These are phyloP conservation scores for Volutella citrinella DNA, from an alignment of 2,329 filamentous ascomycete genomes.

Conservation along the genomic window DNA sequence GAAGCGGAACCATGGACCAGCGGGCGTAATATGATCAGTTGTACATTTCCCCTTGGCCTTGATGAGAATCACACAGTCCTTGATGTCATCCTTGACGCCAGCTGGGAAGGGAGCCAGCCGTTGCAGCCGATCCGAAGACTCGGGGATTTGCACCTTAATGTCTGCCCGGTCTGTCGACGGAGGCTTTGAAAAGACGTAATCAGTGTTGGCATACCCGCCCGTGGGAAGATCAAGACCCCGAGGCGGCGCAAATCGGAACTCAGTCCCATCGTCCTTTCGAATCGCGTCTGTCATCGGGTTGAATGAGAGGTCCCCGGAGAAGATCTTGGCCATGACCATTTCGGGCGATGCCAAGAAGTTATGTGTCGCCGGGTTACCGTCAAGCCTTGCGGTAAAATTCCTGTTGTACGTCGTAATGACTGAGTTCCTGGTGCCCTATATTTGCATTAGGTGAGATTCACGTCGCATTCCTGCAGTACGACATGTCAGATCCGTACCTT, in stretches of 20 bases:
- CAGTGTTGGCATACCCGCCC: slow-evolving; percentile 19
- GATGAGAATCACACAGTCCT: too few relatives aligned
- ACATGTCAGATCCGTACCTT: too few relatives aligned
- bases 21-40: slow-evolving; percentile 4
- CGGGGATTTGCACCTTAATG: too few relatives aligned
- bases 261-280: neutral
- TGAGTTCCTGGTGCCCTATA: slow-evolving; percentile 28
- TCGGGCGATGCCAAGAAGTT: slow-evolving; percentile 48
- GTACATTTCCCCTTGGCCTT: slow-evolving; percentile 6
- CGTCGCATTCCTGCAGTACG: too few relatives aligned
- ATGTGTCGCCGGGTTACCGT: slow-evolving; percentile 41
- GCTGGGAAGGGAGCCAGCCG: slow-evolving; percentile 26
- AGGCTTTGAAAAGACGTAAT: slow-evolving; percentile 20
- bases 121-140: slow-evolving; percentile 32
- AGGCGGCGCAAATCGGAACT: too few relatives aligned
- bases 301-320: slow-evolving; percentile 35
- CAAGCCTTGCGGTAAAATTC: slow-evolving; percentile 35
- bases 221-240: too few relatives aligned
- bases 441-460: too few relatives aligned
- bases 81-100: too few relatives aligned
- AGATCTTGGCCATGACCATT: slow-evolving; percentile 40
- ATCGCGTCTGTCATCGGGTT: slow-evolving; percentile 19
- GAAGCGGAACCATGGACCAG: slow-evolving; percentile 3
- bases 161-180: slow-evolving; percentile 23
- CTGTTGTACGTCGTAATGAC: slow-evolving; percentile 34